These are phyloP conservation scores for Aspergillus fischeri DNA, from an alignment of 2,329 filamentous ascomycete species.

Conservation along the genomic window DNA sequence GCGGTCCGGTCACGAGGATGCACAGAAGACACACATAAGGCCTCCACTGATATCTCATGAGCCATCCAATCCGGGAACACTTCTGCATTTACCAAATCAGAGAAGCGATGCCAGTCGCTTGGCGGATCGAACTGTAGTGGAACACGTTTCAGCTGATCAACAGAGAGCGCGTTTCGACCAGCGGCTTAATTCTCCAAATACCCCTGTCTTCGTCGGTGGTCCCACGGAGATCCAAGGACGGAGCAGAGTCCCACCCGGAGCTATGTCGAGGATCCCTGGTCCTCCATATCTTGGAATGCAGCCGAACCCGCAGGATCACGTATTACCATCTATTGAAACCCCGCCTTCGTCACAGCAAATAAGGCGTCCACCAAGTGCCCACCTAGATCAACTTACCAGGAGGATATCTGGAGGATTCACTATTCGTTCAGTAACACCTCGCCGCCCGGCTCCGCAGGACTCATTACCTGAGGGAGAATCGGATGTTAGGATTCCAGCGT, in stretches of 20 bases:
- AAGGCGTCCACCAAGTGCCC: constrained; percentile 19
- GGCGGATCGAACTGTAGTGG: constrained; percentile 18
- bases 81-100: background rate
- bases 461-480: constrained; percentile 16
- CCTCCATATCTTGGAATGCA: constrained; percentile 14
- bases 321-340: constrained; percentile 36
- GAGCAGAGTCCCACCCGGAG: constrained; percentile 14
- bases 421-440: constrained; percentile 29
- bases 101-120: constrained; percentile 18
- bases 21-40: background rate
- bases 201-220: constrained; percentile 31
- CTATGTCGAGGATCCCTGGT: constrained; percentile 11
- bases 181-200: constrained; percentile 17
- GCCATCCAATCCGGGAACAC: background rate
- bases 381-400: constrained; percentile 26
- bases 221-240: constrained; percentile 20
- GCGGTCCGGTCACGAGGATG: background rate
- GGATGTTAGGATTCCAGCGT: constrained; percentile 22
- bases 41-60: background rate
- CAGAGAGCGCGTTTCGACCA: constrained; percentile 15
- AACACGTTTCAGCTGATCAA: constrained; percentile 16
- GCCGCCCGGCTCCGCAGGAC: constrained; percentile 19
- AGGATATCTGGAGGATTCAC: constrained; percentile 23
- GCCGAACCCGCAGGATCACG: constrained; percentile 24
- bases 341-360: constrained; percentile 18